phyloP scores from a whole-genome alignment of 2,329 filamentous ascomycete species.

The Ramularia endophylla region DNA sequence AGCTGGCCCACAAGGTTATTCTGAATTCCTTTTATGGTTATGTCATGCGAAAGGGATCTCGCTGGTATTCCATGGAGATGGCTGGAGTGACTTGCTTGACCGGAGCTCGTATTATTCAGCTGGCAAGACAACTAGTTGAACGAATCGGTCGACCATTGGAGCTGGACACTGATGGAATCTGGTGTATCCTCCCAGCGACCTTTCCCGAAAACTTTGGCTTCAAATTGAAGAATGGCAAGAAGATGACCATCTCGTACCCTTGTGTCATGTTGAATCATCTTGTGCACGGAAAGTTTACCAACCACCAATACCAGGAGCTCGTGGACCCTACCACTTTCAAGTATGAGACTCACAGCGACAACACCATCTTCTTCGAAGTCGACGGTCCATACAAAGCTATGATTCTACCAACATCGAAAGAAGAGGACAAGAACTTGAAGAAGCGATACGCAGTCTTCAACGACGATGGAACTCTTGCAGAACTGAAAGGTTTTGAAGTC shows the following conservation, averaged over 20 bases:
- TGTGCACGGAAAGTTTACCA: conserved; percentile 91
- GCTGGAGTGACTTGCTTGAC: conserved; percentile 96
- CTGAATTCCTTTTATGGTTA: conserved; percentile 99
- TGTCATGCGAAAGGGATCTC: conserved; percentile 97
- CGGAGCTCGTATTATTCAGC: conserved; percentile 91
- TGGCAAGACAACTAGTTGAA: conserved; percentile 90
- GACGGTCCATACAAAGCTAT: conserved; percentile 97
- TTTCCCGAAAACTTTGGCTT: conserved; percentile 97
- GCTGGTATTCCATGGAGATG: conserved; percentile 99
- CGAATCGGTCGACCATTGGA: conserved; percentile 88
- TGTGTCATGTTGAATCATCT: conserved; percentile 99
- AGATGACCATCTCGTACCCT: conserved; percentile 91
- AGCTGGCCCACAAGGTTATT: conserved; percentile 98
- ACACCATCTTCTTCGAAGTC: conserved; percentile 99
- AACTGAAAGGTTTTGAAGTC: conserved; percentile 95
- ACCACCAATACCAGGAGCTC: conserved; percentile 93
- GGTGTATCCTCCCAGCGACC: conserved; percentile 95
- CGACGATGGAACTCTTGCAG: conserved; percentile 88
- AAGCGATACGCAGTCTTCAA: conserved; percentile 99
- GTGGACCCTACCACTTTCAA: conserved; percentile 71
- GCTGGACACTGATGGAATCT: conserved; percentile 97
- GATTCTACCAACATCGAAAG: conserved; percentile 94
- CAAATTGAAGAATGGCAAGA: conserved; percentile 93
- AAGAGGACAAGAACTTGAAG: conserved; percentile 99
- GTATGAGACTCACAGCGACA: conserved; percentile 97